phyloP scores from a whole-genome alignment of 495 filamentous ascomycete genomes.

The Entonaema liquescens region DNA sequence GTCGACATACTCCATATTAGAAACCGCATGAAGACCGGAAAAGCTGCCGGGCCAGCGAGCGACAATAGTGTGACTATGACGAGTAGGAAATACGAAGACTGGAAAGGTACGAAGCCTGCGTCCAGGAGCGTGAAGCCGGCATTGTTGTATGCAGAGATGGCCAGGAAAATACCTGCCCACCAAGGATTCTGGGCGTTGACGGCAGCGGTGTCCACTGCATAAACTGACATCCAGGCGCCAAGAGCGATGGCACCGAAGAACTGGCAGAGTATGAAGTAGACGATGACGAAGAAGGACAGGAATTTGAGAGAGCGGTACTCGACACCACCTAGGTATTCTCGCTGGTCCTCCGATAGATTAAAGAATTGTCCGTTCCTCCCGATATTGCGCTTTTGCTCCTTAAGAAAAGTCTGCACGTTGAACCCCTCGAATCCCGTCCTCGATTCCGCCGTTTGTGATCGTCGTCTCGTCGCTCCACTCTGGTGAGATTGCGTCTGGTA shows the following conservation, averaged over 20 bases:
- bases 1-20: constrained; percentile 69
- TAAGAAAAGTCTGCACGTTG: constrained; percentile 41
- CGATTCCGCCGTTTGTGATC: constrained; percentile 33
- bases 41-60: constrained; percentile 74
- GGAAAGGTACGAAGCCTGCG: constrained; percentile 73
- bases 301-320: constrained; percentile 75
- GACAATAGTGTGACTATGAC: constrained; percentile 76
- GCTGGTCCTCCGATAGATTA: constrained; percentile 66
- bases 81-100: constrained; percentile 68
- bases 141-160: constrained; percentile 77
- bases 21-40: constrained; percentile 75
- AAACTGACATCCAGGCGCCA: constrained; percentile 69
- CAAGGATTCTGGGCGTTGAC: constrained; percentile 65
- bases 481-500: constrained; percentile 45
- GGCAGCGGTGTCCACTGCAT: constrained; percentile 60
- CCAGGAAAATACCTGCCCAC: constrained; percentile 70
- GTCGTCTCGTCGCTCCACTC: constrained; percentile 33
- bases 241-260: constrained; percentile 70
- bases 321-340: constrained; percentile 71
- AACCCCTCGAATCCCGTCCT: constrained; percentile 33
- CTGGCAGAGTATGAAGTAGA: constrained; percentile 73
- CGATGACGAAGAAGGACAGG: constrained; percentile 69
- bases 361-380: constrained; percentile 75
- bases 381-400: constrained; percentile 49
- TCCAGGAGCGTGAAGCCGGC: constrained; percentile 82